phyloP scores from a whole-genome alignment of 345 rosid species.

The Eutrema yunnanense region DNA sequence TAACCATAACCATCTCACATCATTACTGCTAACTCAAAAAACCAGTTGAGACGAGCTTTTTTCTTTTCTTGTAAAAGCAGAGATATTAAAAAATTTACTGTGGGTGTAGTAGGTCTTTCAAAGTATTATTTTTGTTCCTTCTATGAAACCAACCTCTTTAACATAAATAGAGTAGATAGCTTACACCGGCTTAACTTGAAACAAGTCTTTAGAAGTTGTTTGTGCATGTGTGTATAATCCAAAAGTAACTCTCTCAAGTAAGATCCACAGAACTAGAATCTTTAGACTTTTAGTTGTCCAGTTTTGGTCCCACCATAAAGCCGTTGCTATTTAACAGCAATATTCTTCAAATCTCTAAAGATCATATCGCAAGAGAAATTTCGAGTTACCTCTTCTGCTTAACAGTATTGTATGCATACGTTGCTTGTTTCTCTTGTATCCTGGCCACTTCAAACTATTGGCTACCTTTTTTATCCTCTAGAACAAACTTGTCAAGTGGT shows the following conservation, averaged over 20 bases:
- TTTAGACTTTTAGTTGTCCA: constrained; percentile 15
- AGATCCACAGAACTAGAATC: neutral
- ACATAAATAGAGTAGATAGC: too few species aligned
- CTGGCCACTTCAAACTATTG: constrained; percentile 86
- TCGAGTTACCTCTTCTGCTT: constrained; percentile 71
- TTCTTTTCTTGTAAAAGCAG: too few species aligned
- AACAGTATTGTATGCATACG: constrained; percentile 68
- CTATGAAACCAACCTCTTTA: too few species aligned
- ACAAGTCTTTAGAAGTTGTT: too few species aligned
- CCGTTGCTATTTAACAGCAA: neutral
- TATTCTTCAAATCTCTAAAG: constrained; percentile 10
- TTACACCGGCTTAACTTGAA: too few species aligned
- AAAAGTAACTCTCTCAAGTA: constrained; percentile 5
- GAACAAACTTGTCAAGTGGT: constrained; percentile 89
- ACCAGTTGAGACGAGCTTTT: too few species aligned
- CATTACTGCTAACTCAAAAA: too few species aligned
- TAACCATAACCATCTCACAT: too few species aligned
- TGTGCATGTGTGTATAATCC: neutral
- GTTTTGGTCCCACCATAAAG: neutral
- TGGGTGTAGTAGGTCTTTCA: too few species aligned
- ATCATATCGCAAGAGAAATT: constrained; percentile 7
- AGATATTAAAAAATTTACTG: too few species aligned
- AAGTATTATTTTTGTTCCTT: too few species aligned
- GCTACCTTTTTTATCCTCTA: constrained; percentile 66
- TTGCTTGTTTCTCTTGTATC: constrained; percentile 76